These are phyloP conservation scores for Neurospora cerealis DNA, from an alignment of 495 filamentous ascomycete species.

Conservation along the genomic window DNA sequence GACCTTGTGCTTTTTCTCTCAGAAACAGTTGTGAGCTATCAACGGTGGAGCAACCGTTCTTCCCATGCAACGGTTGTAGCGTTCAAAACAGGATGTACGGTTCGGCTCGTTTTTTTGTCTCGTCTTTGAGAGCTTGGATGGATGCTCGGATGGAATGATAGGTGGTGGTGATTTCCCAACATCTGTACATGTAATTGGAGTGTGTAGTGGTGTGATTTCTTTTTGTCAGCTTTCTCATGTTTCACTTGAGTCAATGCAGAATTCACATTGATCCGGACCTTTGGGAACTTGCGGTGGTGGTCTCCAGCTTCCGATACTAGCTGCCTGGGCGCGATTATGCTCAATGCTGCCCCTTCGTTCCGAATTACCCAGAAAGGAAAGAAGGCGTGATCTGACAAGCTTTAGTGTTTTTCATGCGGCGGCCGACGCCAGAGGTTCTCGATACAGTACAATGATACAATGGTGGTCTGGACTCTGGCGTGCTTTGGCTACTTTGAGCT, in stretches of 20 bases:
- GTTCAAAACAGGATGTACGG: neutral
- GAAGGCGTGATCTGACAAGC: neutral
- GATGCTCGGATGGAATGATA: neutral
- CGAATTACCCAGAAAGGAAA: neutral
- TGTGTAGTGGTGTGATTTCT: neutral
- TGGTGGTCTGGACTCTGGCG: neutral
- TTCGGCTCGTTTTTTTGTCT: neutral
- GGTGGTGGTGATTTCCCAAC: neutral
- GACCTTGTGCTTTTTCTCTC: neutral
- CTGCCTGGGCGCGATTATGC: neutral
- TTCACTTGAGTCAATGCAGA: neutral
- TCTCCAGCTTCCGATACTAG: neutral
- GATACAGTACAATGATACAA: neutral
- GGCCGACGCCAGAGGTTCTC: neutral
- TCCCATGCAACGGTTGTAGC: too few relatives aligned
- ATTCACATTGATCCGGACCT: neutral
- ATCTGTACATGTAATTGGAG: neutral
- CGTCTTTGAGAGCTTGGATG: neutral
- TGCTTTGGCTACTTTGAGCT: neutral
- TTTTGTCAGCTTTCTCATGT: neutral
- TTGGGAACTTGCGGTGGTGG: neutral
- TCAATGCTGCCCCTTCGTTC: neutral
- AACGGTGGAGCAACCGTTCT: neutral
- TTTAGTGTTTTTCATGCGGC: neutral
- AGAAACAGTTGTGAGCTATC: neutral